Base-by-base conservation (phyloP, 108 stramenopile species). In the Pseudonitzschia multistriata region DNA sequence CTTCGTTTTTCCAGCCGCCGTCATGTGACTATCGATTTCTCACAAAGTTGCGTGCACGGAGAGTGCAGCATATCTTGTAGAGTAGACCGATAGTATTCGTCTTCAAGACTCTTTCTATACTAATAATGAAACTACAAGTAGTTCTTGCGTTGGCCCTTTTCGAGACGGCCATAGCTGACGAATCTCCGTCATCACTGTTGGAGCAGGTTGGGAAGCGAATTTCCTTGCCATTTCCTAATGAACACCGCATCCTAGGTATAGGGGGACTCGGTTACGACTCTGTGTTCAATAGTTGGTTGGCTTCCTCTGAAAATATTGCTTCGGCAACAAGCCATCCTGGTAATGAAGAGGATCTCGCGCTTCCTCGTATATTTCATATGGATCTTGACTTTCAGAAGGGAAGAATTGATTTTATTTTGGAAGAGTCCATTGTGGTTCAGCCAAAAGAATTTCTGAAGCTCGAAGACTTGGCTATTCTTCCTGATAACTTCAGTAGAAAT, bases 301-400 rank as follows among this genome's bases (percentile, higher is more conserved):
- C 33, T 54, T 54, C 67, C 33, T 52, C 53, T 0, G 67, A 68
- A 55, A 52, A 68, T 31, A 56, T 68, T 55, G 37, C 39, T 24
- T 49, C 49, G 19, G 19, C 29, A 34, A 30, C 42, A 6, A 45
- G 8, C 42, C 15, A 37, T 54, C 33, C 35, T 7, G 25, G 13
- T 2, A 24, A 34, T 25, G 52, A 68, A 54, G 0, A 35, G 14
- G 42, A 45, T 54, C 36, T 36, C n/a, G 50, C 50, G 3, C 31
- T 34, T 68, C 67, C 67, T 21, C 50, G 53, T 17, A 37, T 68
- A 2, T 36, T 55, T 55, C 67, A 54, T 36, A 54, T 68, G 67
- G n/a, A 55, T 52, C 52, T 68, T 21, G 22, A 68, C 39, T 68
- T 68, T 53, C 33, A 68, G 5, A 33, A 53, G n/a, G 67, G 52